Base-by-base conservation (phyloP, 2,329 filamentous ascomycete genomes). In the Verticillium nonalfalfae region DNA sequence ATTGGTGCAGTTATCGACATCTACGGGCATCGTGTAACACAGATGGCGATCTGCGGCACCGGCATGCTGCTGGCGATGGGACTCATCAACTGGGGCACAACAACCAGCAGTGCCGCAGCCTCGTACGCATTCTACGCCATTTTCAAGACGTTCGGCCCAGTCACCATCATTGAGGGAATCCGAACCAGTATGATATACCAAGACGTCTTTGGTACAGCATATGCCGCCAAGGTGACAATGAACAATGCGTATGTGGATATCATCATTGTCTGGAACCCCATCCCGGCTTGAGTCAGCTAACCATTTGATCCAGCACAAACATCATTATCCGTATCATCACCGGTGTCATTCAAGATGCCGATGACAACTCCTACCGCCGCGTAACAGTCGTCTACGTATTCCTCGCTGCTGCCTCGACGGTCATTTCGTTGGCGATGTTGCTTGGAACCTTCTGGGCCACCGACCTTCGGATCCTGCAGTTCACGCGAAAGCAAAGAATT, bases 1-100 rank as follows among this genome's bases (percentile, higher is more conserved):
- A 63, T 85, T 14, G 82, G 81, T 1, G 66, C 81, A 1, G 80
- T 83, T 62, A 75, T 85, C 33, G 82, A 85, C 67, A 36, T 82
- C 0, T 71, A 79, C 13, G 82, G 82, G 1, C 76, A 84, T 15
- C 75, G 82, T 9, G 72, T 81, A 1, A 72, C 73, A 0, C 10
- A 71, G 72, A 57, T 80, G 66, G 65, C 71, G 0, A 62, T 80
- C 26, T 83, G 81, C 60, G 81, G 81, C 1, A 61, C 74, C 0
- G 80, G 81, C 0, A 82, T 85, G 71, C 65, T 73, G 7, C 59
- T 82, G 0, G 76, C 83, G 6, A 87, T 87, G 84, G 73, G 73
- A 6, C 72, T 87, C 0, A 79, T 81, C 0, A 80, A 79, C 5
- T 85, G 79, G 70, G 76, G 77, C 1, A 67, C 72, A 0, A 76